phyloP scores from a whole-genome alignment of 352 stramenopile genomes.

The Globisporangium solare region DNA sequence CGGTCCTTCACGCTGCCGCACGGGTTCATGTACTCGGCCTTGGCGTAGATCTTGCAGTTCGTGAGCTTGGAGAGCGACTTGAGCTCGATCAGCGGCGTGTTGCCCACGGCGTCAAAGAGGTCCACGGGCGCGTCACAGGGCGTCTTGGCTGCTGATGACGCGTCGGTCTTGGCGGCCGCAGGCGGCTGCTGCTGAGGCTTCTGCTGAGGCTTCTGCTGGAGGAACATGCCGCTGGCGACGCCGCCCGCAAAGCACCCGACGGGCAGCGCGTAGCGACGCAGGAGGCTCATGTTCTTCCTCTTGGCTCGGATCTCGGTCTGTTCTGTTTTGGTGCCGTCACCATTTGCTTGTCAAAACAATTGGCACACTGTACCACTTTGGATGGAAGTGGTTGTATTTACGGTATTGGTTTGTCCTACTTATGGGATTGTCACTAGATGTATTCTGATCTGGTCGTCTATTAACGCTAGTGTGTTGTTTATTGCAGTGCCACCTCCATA shows the following conservation, averaged over 20 bases:
- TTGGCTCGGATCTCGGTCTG: too few species aligned
- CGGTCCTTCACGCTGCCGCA: conserved; percentile 94
- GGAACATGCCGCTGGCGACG: conserved; percentile 9
- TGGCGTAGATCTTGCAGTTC: conserved; percentile 71
- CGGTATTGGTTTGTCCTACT: too few species aligned
- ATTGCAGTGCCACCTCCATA: too few species aligned
- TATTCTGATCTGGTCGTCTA: too few species aligned
- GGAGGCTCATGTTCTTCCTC: conserved; percentile 3
- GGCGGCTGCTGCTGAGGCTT: neutral
- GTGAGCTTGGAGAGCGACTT: conserved; percentile 62
- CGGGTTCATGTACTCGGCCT: conserved; percentile 88
- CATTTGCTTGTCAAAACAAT: too few species aligned
- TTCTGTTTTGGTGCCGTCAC: too few species aligned
- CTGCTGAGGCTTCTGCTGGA: conserved; percentile 2
- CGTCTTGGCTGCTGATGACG: neutral
- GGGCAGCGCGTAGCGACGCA: conserved; percentile 14
- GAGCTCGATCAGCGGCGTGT: conserved; percentile 73
- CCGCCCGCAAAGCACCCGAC: conserved; percentile 16
- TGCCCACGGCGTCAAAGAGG: conserved; percentile 62
- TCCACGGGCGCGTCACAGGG: conserved; percentile 41
- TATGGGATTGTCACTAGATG: too few species aligned
- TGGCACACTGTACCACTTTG: too few species aligned
- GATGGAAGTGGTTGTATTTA: too few species aligned
- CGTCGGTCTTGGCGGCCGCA: neutral
- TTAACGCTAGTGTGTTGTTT: too few species aligned